Evolutionary conservation across 2,329 filamentous ascomycete species (phyloP), one percentile per base, ranked within the genome.

Genomic region (Nemania diffusa): DNA sequence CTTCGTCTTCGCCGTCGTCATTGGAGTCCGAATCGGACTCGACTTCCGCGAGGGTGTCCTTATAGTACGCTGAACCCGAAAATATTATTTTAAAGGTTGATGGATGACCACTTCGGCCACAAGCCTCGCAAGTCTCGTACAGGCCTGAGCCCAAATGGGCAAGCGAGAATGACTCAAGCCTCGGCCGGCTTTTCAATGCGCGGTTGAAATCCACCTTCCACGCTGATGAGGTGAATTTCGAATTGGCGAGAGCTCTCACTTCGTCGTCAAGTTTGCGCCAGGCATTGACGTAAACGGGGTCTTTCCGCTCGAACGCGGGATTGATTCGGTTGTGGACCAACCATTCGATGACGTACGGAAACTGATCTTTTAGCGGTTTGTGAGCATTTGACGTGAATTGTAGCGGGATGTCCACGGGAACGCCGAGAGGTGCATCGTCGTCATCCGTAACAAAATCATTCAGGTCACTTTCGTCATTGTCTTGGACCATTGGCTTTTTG

Each of bases 251-350:
- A 0, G 88, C 90, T 44, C 82, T 83, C 15, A 92, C 87, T 75
- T 94, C 91, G 70, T 92, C 88, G 70, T 92, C 87, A 0, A 95
- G 82, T 74, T 92, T 93, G 56, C 81, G 81, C 81, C 93, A 94
- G 0, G 91, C 89, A 27, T 91, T 82, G 13, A 80, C 74, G 77
- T 93, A 96, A 13, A 93, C 81, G 7, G 86, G 82, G 67, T 92
- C 87, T 5, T 85, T 80, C 20, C 75, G 75, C 11, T 85, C 80
- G 73, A 94, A 94, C 0, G 83, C 87, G 0, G 91, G 92, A 71
- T 94, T 91, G 57, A 96, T 84, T 72, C 91, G 90, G 75, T 91
- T 92, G 73, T 93, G 91, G 2, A 95, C 89, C 79, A 94, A 90
- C 92, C 92, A 95, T 75, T 93, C 91, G 1, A 95, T 83, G 0